Percentiles rank a stretch among this genome's conserved stretches.
phyloP scores from a whole-genome alignment of 306 rosid genomes.

The Amphicarpaea edgeworthii region DNA sequence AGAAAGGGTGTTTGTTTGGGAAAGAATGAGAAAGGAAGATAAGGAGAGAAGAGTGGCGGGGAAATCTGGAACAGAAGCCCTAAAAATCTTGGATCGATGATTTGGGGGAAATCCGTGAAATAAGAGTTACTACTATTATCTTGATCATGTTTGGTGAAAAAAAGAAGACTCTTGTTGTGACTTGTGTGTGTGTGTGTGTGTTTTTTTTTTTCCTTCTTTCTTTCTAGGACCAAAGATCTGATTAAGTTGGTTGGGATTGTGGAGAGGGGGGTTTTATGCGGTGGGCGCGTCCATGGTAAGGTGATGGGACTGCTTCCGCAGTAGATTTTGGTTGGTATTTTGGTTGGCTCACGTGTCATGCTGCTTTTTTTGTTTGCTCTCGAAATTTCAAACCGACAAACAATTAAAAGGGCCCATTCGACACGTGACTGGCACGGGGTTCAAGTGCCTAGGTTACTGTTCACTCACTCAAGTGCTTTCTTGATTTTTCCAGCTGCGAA shows the following conservation, averaged over 20 bases:
- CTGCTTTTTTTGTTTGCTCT: not conserved
- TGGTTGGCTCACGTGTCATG: not conserved
- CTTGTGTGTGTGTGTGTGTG: no score
- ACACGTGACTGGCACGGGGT: constrained; percentile 30
- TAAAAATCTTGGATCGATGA: constrained; percentile 58
- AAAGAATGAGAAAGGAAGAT: constrained; percentile 14
- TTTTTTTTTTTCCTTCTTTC: not conserved
- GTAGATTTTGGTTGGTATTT: not conserved
- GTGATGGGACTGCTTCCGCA: not conserved
- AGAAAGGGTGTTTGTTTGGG: not conserved
- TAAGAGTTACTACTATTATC: constrained; percentile 41
- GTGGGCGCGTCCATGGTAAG: constrained; percentile 32
- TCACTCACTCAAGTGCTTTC: not conserved
- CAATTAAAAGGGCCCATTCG: not conserved
- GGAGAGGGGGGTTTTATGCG: not conserved
- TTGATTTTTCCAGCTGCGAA: no score
- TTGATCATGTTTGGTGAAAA: constrained; percentile 23
- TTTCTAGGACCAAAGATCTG: not conserved
- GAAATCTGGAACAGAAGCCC: constrained; percentile 57
- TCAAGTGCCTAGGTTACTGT: constrained; percentile 25
- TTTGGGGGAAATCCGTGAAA: constrained; percentile 47
- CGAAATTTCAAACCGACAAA: constrained; percentile 20
- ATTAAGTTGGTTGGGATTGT: not conserved
- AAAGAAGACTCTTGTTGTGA: constrained; percentile 14
- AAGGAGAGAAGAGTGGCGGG: constrained; percentile 12